Evolutionary conservation across 345 rosid genomes (phyloP), one percentile per base, ranked within the genome.

Genomic region (Raphanus raphanistrum): DNA sequence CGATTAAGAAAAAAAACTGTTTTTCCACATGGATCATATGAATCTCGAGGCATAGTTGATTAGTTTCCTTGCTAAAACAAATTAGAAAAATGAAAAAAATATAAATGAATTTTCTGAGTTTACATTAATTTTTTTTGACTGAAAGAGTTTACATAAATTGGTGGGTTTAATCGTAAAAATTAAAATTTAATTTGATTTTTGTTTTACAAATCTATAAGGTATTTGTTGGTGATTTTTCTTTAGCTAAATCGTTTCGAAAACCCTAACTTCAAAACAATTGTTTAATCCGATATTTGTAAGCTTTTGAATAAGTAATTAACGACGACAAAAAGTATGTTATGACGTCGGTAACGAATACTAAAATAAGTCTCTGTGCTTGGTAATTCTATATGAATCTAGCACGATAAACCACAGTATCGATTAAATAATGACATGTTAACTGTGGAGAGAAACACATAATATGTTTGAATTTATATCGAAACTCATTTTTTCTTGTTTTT

Each of bases 1-100:
- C 55, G 21, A 50, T n/a, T 50, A n/a, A 50, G 55, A 26, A 41
- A 27, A 8, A 4, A 36, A 58, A 32, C 36, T 54, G 43, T 13
- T 66, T 64, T 61, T 17, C 65, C 74, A 50, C 66, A 73, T 68
- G 78, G 69, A 50, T 61, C 78, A 73, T 68, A 79, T 73, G 82
- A 62, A 61, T 68, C 74, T 73, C 74, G 77, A 52, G 78, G 65
- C 74, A 28, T 28, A 27, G 21, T n/a, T n/a, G n/a, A n/a, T n/a
- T 63, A 67, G 7, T 50, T 33, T 68, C 59, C 12, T 28, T 50
- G 10, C 59, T 41, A 28, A 28, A 27, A 45, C 25, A 15, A 61
- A 48, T 31, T 2, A 63, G 31, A 36, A 76, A n/a, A 33, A 6
- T 69, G n/a, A 4, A 32, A 58, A 5, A 32, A 32, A 1, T 5